These are phyloP conservation scores for Penicillium soppii DNA, from an alignment of 495 filamentous ascomycete genomes.

Conservation along the genomic window DNA sequence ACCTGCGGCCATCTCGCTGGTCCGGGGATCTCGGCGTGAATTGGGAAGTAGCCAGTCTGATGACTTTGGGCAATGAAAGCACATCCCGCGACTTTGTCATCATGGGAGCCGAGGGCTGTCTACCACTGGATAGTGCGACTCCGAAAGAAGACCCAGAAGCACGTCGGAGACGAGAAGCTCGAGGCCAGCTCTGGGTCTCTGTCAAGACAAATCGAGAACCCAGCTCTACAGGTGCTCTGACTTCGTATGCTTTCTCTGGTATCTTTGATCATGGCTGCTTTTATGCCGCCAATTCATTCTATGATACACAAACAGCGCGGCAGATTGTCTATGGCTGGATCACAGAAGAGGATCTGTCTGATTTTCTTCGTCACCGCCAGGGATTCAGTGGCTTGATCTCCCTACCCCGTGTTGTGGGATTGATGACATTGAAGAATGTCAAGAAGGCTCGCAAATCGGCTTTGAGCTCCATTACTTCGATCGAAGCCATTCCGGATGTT, in stretches of 20 bases:
- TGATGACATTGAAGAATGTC: slow-evolving; percentile 29
- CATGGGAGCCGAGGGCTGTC: slow-evolving; percentile 50
- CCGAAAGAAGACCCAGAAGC: slow-evolving; percentile 6
- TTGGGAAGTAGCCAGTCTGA: slow-evolving; percentile 57
- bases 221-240: slow-evolving; percentile 5
- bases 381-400: slow-evolving; percentile 45
- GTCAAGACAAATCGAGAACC: slow-evolving; percentile 12
- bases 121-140: slow-evolving; percentile 7
- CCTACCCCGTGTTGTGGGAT: slow-evolving; percentile 25
- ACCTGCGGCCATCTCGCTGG: slow-evolving; percentile 43
- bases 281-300: slow-evolving; percentile 42
- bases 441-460: slow-evolving; percentile 29
- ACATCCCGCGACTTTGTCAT: slow-evolving; percentile 44
- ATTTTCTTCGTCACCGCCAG: slow-evolving; percentile 32
- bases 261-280: slow-evolving; percentile 39
- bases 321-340: slow-evolving; percentile 39
- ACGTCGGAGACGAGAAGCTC: slow-evolving; percentile 20
- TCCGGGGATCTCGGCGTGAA: slow-evolving; percentile 55
- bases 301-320: slow-evolving; percentile 28
- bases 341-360: slow-evolving; percentile 38
- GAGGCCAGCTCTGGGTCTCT: slow-evolving; percentile 39
- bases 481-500: slow-evolving; percentile 21
- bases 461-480: slow-evolving; percentile 33
- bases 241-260: slow-evolving; percentile 29
- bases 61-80: slow-evolving; percentile 38